Base-by-base conservation (phyloP, 169 alveolate genomes). In the Cryptosporidium baileyi region DNA sequence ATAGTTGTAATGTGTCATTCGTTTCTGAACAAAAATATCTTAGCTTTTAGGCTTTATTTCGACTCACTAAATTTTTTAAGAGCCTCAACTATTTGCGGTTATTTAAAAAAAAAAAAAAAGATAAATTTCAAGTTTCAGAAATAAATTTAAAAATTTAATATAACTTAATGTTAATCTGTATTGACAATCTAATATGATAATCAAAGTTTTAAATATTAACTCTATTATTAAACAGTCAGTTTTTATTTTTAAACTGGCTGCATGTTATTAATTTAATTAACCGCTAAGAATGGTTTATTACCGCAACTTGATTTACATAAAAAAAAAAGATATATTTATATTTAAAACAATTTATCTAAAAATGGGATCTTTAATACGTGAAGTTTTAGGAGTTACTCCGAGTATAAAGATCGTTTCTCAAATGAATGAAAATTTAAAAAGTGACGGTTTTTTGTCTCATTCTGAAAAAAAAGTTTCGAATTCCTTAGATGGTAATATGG, bases 331-430 rank as follows among this genome's bases (percentile, higher is more conserved):
- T 47, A n/a, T 1, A 4, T 26, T 47, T 47, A 47, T 47, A 9
- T 5, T 3, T 47, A 47, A 47, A 26, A 47, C 15, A 11, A 3
- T 9, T 47, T 47, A 22, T 6, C 13, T 5, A 17, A 54, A 74
- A 3, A 74, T 74, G 85, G 57, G 85, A 1, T 57, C 67, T 19
- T 15, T 54, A 8, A 40, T 74, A 24, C 65, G 43, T 30, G 67
- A 40, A 9, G 54, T 74, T 52, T 54, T 74, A 30, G 85, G 85
- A 11, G 19, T 74, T 15, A 54, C 85, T 54, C 85, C 85, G 8
- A 74, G 26, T 45, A 15, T 74, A 7, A 74, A 74, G 34, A 74
- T 74, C 8, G 85, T 74, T 74, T 59, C 85, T 57, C 85, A 54
- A 32, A 74, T 74, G 85, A 74, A 38, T 8, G 85, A 74, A 34